Percentiles rank a stretch among this genome's conserved stretches.
These are phyloP conservation scores for Rhodotorula sp. DNA, from an alignment of 1,284 basidiomycete species.

Conservation along the genomic window DNA sequence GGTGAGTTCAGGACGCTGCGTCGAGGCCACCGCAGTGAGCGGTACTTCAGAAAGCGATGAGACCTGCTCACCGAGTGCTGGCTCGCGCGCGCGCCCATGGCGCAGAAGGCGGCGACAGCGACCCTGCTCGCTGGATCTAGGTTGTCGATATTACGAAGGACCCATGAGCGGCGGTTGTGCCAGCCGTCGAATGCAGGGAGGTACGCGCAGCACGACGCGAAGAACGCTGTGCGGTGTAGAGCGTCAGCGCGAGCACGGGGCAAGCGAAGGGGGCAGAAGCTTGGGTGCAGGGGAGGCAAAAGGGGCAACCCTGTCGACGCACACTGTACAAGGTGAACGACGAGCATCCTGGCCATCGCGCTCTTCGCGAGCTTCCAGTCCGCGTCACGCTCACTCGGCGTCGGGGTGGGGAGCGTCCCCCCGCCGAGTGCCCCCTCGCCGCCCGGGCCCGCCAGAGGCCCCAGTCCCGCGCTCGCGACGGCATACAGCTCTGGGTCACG, in stretches of 20 bases:
- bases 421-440: no score
- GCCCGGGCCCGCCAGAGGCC: background rate
- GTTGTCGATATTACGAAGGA: conserved; percentile 2
- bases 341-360: conserved; percentile 19
- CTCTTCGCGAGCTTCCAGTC: conserved; percentile 33
- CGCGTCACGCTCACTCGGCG: conserved; percentile 2
- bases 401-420: background rate
- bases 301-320: no score
- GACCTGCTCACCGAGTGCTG: conserved; percentile 27
- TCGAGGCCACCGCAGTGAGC: no score
- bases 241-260: background rate
- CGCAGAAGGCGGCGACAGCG: conserved; percentile 26
- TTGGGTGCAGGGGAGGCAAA: no score
- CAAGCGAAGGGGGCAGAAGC: background rate
- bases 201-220: conserved; percentile 33
- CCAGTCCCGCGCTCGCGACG: background rate
- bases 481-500: background rate
- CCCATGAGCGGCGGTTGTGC: conserved; percentile 9
- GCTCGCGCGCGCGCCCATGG: conserved; percentile 30
- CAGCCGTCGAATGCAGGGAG: conserved; percentile 25
- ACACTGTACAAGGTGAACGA: conserved; percentile 22
- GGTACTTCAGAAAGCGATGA: no score
- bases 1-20: no score
- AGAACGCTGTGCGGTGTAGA: conserved; percentile 24
- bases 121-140: conserved; percentile 16